Evolutionary conservation across 1,284 basidiomycete species (phyloP).

Genomic region (Cystobasidiaceae sp.): DNA sequence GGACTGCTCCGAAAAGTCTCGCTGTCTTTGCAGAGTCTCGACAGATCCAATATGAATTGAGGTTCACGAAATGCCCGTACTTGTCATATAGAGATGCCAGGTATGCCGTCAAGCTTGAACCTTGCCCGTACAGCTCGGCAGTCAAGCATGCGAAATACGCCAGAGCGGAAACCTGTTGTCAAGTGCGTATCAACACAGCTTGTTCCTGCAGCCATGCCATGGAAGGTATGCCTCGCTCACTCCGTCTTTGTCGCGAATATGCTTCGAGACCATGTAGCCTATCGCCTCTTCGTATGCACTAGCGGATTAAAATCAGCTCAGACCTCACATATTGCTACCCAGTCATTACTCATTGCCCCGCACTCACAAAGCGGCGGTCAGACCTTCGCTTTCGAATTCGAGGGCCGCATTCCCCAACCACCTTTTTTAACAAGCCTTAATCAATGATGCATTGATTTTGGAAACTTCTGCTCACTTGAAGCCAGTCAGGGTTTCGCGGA

Average conservation of each 20-base stretch:
- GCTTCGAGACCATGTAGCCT: constrained; percentile 69
- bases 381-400: constrained; percentile 59
- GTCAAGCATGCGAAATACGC: constrained; percentile 64
- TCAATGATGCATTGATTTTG: neutral
- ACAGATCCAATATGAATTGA: constrained; percentile 75
- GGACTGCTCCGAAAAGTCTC: constrained; percentile 61
- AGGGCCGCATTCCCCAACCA: constrained; percentile 67
- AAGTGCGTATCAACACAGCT: neutral
- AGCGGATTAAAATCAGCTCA: neutral
- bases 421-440: constrained; percentile 7
- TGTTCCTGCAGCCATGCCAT: neutral
- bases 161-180: constrained; percentile 48
- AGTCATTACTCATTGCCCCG: too few species aligned
- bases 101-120: constrained; percentile 56
- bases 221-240: constrained; percentile 63
- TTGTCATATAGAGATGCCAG: constrained; percentile 58
- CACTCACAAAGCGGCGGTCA: constrained; percentile 59
- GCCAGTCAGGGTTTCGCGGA: constrained; percentile 76
- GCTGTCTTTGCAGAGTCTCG: constrained; percentile 59
- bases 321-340: too few species aligned
- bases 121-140: constrained; percentile 52
- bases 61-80: constrained; percentile 49
- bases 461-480: constrained; percentile 43
- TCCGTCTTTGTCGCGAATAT: constrained; percentile 77
- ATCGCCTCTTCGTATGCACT: constrained; percentile 79